phyloP scores from a whole-genome alignment of 2,329 filamentous ascomycete species.

The Aspergillus sojae region DNA sequence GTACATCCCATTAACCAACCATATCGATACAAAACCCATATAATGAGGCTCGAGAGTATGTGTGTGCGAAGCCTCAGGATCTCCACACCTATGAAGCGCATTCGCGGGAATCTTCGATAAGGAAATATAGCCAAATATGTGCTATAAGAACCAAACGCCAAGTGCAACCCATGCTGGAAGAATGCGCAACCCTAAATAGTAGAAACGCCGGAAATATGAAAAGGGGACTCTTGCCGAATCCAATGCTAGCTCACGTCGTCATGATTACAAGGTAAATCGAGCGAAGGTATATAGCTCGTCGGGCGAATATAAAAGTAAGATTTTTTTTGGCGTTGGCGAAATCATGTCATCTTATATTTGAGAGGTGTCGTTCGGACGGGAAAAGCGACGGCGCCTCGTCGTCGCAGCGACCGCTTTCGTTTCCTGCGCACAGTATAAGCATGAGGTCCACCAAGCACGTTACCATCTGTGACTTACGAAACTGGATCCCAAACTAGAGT shows the following conservation, averaged over 20 bases:
- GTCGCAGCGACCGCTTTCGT: conserved; percentile 12
- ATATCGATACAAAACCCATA: neutral
- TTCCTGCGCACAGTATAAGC: conserved; percentile 3
- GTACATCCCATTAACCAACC: conserved; percentile 2
- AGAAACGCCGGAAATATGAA: conserved; percentile 17
- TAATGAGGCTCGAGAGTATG: neutral
- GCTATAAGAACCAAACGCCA: conserved; percentile 8
- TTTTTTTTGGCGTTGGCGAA: neutral
- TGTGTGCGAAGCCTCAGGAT: neutral
- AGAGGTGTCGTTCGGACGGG: conserved; percentile 17
- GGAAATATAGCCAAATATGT: neutral
- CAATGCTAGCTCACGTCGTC: conserved; percentile 8
- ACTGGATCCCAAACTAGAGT: conserved; percentile 35
- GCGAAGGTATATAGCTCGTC: neutral
- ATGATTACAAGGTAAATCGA: conserved; percentile 10
- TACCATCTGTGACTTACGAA: conserved; percentile 12
- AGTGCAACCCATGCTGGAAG: conserved; percentile 7
- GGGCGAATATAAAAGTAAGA: neutral
- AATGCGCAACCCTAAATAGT: conserved; percentile 1
- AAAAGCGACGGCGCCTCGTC: conserved; percentile 3
- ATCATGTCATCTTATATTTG: conserved; percentile 9
- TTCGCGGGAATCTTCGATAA: neutral
- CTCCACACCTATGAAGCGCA: neutral
- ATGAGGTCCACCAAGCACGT: neutral
- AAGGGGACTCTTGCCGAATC: conserved; percentile 5